Conservation (phyloP, 495 filamentous ascomycete species). For the Xylaria scruposa region DNA sequence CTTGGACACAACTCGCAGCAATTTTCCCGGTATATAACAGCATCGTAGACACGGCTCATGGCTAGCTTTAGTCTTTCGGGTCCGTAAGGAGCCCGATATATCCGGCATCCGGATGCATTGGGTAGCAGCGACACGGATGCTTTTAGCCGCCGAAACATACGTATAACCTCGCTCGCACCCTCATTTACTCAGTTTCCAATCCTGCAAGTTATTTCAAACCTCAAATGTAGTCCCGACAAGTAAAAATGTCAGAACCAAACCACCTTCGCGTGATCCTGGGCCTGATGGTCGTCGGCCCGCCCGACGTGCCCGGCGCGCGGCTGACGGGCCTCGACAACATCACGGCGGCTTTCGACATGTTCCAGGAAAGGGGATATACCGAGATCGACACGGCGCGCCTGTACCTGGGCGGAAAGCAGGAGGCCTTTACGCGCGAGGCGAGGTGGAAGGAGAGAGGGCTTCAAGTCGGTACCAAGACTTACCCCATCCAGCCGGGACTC, state of each 20-base stretch:
- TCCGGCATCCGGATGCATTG: background rate
- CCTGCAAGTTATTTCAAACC: background rate
- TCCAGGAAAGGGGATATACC: constrained; percentile 68
- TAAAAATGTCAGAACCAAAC: constrained; percentile 29
- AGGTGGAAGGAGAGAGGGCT: constrained; percentile 78
- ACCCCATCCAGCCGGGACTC: constrained; percentile 41
- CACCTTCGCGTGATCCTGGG: constrained; percentile 58
- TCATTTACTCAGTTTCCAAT: background rate
- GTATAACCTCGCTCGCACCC: background rate
- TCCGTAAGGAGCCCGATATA: background rate
- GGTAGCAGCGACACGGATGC: background rate
- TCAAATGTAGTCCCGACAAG: no score
- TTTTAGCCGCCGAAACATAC: background rate
- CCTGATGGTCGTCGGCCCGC: constrained; percentile 57
- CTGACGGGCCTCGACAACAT: constrained; percentile 70
- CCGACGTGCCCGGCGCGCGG: constrained; percentile 42
- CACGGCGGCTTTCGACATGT: constrained; percentile 65
- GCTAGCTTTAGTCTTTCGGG: background rate
- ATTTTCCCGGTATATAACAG: background rate
- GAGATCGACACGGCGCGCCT: constrained; percentile 74
- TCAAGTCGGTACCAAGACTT: constrained; percentile 74
- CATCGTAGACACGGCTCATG: background rate
- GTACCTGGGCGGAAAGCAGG: constrained; percentile 75
- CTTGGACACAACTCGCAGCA: background rate
- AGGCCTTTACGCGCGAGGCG: constrained; percentile 74